phyloP scores from a whole-genome alignment of 257 asterid genomes.

The Rubia yunnanensis region DNA sequence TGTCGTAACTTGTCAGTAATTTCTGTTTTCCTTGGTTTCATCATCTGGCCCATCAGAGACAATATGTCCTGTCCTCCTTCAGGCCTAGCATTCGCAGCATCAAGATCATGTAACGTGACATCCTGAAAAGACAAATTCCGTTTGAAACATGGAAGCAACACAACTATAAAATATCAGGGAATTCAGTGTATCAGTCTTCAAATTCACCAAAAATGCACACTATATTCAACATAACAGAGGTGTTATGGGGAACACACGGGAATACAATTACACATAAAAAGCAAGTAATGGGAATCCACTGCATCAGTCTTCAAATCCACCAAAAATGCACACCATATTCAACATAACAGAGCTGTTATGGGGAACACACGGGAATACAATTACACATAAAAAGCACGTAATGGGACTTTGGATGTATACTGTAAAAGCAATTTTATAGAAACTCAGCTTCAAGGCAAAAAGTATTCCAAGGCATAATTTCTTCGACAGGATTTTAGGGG shows the following conservation, averaged over 20 bases:
- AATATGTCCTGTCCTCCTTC: slow-evolving; percentile 98
- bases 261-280: too few relatives aligned
- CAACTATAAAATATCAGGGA: not conserved
- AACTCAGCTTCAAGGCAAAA: slow-evolving; percentile 1
- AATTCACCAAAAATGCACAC: not conserved
- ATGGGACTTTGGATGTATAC: not conserved
- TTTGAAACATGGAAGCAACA: slow-evolving; percentile 6
- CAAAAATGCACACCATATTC: not conserved
- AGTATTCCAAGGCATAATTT: not conserved
- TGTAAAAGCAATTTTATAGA: not conserved
- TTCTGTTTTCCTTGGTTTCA: slow-evolving; percentile 97
- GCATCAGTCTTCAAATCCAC: not conserved
- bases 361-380: not conserved
- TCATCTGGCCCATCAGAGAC: slow-evolving; percentile 97
- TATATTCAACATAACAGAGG: not conserved
- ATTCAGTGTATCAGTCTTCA: not conserved
- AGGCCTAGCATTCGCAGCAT: slow-evolving; percentile 96
- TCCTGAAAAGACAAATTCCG: slow-evolving; percentile 37
- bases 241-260: not conserved
- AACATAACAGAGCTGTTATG: not conserved
- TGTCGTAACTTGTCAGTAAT: slow-evolving; percentile 87
- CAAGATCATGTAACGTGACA: slow-evolving; percentile 91
- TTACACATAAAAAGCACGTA: not conserved
- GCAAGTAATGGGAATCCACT: too few relatives aligned
- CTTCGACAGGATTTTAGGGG: not conserved